Conservation (phyloP, 208 protist species). For the Crithidia fasciculata region DNA sequence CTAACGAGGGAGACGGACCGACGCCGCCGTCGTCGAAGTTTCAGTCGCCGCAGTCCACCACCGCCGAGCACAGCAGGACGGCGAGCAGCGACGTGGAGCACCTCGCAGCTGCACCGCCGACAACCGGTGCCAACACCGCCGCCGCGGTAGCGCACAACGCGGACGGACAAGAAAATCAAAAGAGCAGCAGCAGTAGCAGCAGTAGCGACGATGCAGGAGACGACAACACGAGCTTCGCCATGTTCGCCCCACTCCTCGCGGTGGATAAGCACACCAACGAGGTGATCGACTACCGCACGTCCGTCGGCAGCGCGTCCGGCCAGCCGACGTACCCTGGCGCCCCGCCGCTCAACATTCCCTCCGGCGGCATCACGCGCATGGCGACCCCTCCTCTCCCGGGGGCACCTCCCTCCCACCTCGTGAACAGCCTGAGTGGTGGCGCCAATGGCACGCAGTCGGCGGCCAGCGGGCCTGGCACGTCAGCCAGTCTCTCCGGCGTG, state of each 20-base stretch:
- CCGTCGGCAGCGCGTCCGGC: neutral
- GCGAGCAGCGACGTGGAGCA: neutral
- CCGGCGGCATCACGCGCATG: neutral
- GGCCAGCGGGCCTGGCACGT: neutral
- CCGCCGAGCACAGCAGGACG: neutral
- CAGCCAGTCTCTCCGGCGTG: neutral
- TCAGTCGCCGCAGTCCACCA: constrained; percentile 1
- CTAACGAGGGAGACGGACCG: neutral
- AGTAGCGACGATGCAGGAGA: constrained; percentile 3
- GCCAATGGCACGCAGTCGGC: neutral
- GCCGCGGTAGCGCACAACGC: neutral
- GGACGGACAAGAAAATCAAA: neutral
- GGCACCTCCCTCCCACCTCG: constrained; percentile 3
- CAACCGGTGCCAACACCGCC: neutral
- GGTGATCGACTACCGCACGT: constrained; percentile 38
- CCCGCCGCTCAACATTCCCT: constrained; percentile 9
- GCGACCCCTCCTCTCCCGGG: constrained; percentile 2
- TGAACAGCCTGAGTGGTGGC: constrained; percentile 11
- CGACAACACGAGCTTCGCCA: constrained; percentile 23
- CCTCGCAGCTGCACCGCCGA: neutral
- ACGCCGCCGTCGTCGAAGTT: constrained; percentile 2
- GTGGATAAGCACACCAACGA: constrained; percentile 36
- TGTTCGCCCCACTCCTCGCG: constrained; percentile 40
- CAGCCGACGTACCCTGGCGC: constrained; percentile 4
- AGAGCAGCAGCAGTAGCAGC: constrained; percentile 17